A percentile compares a stretch with the other conserved stretches of the same genome.
Evolutionary conservation across 169 alveolate genomes (phyloP).

Genomic region (Cryptosporidium sp.): DNA sequence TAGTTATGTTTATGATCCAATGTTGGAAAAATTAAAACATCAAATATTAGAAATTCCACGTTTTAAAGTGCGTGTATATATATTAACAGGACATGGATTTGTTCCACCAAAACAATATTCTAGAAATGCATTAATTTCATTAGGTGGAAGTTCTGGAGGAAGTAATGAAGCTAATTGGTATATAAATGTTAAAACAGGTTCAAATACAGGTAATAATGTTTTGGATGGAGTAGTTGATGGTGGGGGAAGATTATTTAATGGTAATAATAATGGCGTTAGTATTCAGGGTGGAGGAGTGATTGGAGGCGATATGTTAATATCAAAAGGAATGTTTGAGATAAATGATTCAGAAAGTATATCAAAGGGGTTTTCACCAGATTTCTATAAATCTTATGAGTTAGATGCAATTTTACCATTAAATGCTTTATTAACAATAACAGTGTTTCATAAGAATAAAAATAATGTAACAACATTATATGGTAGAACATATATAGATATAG

Average conservation of each 20-base stretch:
- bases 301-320: neutral
- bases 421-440: slow-evolving; percentile 66
- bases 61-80: slow-evolving; percentile 61
- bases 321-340: slow-evolving; percentile 71
- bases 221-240: neutral
- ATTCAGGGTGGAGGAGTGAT: neutral
- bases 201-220: neutral
- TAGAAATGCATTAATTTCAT: slow-evolving; percentile 61
- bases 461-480: slow-evolving; percentile 52
- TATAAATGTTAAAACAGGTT: slow-evolving; percentile 55
- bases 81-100: slow-evolving; percentile 75
- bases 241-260: neutral
- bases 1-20: slow-evolving; percentile 29
- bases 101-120: slow-evolving; percentile 52
- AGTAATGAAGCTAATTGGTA: slow-evolving; percentile 69
- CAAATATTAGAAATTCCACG: slow-evolving; percentile 63
- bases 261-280: too few species aligned
- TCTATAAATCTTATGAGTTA: slow-evolving; percentile 58
- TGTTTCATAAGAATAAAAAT: slow-evolving; percentile 48
- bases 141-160: slow-evolving; percentile 12
- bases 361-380: slow-evolving; percentile 70
- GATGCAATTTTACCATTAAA: slow-evolving; percentile 71
- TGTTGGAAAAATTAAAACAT: slow-evolving; percentile 37
- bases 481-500: slow-evolving; percentile 71
- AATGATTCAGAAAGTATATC: slow-evolving; percentile 69